Base-by-base conservation (phyloP, 1,284 basidiomycete species). In the Coniferiporia sulphurascens region DNA sequence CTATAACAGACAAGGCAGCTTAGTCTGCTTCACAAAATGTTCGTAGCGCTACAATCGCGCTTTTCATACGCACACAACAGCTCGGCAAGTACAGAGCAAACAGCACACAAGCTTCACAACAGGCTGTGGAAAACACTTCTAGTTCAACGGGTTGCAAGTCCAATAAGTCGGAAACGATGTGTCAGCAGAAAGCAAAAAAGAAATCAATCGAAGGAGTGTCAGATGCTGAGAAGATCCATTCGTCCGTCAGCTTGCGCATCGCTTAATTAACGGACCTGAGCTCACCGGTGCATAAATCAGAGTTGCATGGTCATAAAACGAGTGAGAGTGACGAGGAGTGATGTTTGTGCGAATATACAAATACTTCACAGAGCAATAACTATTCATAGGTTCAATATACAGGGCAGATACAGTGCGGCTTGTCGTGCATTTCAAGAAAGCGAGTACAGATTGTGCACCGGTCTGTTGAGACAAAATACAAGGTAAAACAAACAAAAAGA, bases 221-320 rank as follows among this genome's bases (percentile, higher is more conserved):
- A 55, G 49, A 55, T 55, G 46, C 52, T 54, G 46, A 38, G 49
- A 55, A 59, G 38, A n/a, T n/a, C n/a, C 52, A 44, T 10, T 15
- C 21, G 46, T 32, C 48, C 34, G 52, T 54, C 46, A 59, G 52
- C 36, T 36, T 48, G 51, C n/a, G 32, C 44, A 34, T 19, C 19
- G 44, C 17, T 46, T 17, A 46, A 46, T 21, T 17, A 9, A 46
- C 17, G 19, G 17, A 4, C 9, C n/a, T 52, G 15, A 21, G 22
- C 53, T 45, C 34, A 55, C 53, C 43, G 21, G 49, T 36, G 22
- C 45, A 48, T 55, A 35, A 27, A 21, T n/a, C 17, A 38, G 41
- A 19, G 15, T 32, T 15, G 43, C 53, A 55, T 55, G 34, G 17
- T 45, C 41, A 46, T 55, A 46, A 46, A 55, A 55, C 19, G 53